Percentiles rank a stretch among this genome's conserved stretches.
Conservation (phyloP, 2,329 filamentous ascomycete species). For the Fusarium sp. region DNA sequence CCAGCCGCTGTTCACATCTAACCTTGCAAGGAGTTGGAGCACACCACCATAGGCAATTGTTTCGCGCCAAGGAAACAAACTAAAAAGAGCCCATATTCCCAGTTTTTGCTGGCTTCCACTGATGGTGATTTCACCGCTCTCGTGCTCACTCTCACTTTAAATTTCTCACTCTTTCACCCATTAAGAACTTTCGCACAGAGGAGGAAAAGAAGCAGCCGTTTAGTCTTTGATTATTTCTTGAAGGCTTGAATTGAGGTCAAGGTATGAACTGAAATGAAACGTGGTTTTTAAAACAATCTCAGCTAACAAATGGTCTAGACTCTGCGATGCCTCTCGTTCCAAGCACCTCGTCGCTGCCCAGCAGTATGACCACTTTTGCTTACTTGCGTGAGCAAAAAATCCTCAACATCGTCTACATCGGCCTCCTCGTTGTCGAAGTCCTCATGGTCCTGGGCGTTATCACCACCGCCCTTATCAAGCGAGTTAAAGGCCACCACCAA, state of each 20-base stretch:
- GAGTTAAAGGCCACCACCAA: constrained; percentile 39
- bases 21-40: constrained; percentile 19
- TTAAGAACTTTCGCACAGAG: not conserved
- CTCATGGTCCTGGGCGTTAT: constrained; percentile 59
- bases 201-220: not conserved
- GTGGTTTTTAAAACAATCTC: not conserved
- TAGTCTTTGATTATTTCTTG: constrained; percentile 1
- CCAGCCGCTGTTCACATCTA: constrained; percentile 33
- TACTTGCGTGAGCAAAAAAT: constrained; percentile 52
- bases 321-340: constrained; percentile 44
- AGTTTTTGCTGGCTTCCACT: constrained; percentile 20
- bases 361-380: constrained; percentile 41
- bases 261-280: constrained; percentile 7
- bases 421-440: constrained; percentile 61
- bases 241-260: not conserved
- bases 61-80: constrained; percentile 41
- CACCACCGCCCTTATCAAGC: constrained; percentile 50
- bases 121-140: constrained; percentile 36
- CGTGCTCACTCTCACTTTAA: not conserved
- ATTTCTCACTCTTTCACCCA: constrained; percentile 11
- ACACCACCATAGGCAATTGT: constrained; percentile 34
- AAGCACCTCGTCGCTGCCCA: constrained; percentile 33
- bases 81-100: constrained; percentile 35
- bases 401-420: constrained; percentile 62
- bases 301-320: constrained; percentile 20